Base-by-base conservation (phyloP, 768 basidiomycete species). In the Psilocybe tampanensis region DNA sequence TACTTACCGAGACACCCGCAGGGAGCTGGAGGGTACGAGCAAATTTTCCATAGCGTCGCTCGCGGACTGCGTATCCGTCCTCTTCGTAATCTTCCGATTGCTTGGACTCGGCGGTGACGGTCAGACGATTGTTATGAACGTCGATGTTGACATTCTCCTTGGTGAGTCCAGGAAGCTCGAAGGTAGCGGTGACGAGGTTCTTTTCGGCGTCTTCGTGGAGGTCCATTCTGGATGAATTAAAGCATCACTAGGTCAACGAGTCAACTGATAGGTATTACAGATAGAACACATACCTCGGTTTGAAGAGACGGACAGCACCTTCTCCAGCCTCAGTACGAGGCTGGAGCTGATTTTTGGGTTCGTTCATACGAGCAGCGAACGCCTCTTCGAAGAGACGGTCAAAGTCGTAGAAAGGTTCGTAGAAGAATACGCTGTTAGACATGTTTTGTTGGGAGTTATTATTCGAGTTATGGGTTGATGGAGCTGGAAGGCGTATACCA, bases 111-210 rank as follows among this genome's bases (percentile, higher is more conserved):
- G 82, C 85, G 2, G 82, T 77, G 51, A 87, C 64, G 47, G 68
- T 80, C 47, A 87, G 77, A 1, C 76, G 70, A 53, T 79, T 78
- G 59, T 79, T 73, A 50, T 79, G 76, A 12, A 84, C 64, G 55
- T 85, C 83, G 58, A 87, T 78, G 42, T 68, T 68, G 44, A 86
- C 71, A 59, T 85, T 70, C 32, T 83, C 79, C 19, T 80, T 78
- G 55, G 70, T 71, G 34, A 87, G 12, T 19, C 84, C 84, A 0
- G 85, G 84, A 2, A 87, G 68, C 62, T 86, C 85, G 61, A 87
- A 84, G 8, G 74, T 69, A 33, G 84, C 84, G 0, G 80, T 81
- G 39, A 86, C 79, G 24, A 71, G 62, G 59, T 82, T 82, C 33
- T 67, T 70, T 22, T 79, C 73, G 3, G 64, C 45, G 54, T 83